Conservation (phyloP, 2,329 filamentous ascomycete genomes). For the Colletotrichum incanum region DNA sequence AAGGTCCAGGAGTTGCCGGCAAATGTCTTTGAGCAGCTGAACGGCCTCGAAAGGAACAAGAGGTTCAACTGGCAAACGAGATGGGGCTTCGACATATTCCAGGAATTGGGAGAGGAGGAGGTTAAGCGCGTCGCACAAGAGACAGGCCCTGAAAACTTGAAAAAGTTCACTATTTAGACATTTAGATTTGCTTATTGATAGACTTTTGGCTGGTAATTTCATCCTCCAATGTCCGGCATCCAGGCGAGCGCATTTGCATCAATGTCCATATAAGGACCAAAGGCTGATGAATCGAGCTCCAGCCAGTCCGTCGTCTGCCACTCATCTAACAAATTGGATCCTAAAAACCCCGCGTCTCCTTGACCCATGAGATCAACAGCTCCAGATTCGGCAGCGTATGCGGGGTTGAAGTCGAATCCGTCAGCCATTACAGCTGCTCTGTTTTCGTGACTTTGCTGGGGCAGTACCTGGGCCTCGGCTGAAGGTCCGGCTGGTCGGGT, state of each 20-base stretch:
- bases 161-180: slow-evolving; percentile 51
- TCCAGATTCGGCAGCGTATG: slow-evolving; percentile 17
- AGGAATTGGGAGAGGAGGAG: slow-evolving; percentile 57
- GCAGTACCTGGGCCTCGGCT: not conserved
- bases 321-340: slow-evolving; percentile 42
- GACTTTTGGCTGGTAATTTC: not conserved
- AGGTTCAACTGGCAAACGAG: slow-evolving; percentile 59
- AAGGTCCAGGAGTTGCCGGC: slow-evolving; percentile 56
- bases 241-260: slow-evolving; percentile 36
- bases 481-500: not conserved
- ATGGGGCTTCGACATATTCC: slow-evolving; percentile 63
- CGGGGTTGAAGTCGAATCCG: slow-evolving; percentile 21
- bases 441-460: slow-evolving; percentile 5
- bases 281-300: slow-evolving; percentile 47
- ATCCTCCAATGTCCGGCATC: slow-evolving; percentile 40
- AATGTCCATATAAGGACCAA: slow-evolving; percentile 44
- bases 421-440: not conserved
- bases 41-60: slow-evolving; percentile 58
- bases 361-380: slow-evolving; percentile 29
- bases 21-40: slow-evolving; percentile 55
- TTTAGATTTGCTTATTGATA: not conserved
- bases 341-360: slow-evolving; percentile 20
- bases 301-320: slow-evolving; percentile 53
- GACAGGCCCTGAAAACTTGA: slow-evolving; percentile 54
- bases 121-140: slow-evolving; percentile 53